These are phyloP conservation scores for Gilbertella persicaria DNA, from an alignment of 371 early-diverging fungal species.

Conservation along the genomic window DNA sequence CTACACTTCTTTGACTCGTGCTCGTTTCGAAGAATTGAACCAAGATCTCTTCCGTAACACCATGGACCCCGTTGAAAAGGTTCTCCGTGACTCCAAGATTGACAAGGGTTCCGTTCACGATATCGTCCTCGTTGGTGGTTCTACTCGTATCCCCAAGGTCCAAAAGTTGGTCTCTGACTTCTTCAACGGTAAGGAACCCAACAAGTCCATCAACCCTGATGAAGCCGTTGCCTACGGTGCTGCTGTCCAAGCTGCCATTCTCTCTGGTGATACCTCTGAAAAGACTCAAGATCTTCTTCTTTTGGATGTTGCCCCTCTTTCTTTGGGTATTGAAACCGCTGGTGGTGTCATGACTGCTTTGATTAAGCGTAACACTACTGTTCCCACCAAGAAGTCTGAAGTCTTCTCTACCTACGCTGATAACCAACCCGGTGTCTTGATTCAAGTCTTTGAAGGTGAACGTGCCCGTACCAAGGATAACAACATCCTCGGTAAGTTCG, in stretches of 20 bases:
- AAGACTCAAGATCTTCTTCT: constrained; percentile 76
- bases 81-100: constrained; percentile 91
- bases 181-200: constrained; percentile 95
- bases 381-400: constrained; percentile 91
- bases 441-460: constrained; percentile 94
- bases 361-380: constrained; percentile 87
- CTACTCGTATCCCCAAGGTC: constrained; percentile 99
- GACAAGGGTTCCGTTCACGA: constrained; percentile 93
- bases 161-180: constrained; percentile 97
- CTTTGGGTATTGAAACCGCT: constrained; percentile 93
- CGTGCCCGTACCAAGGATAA: constrained; percentile 91
- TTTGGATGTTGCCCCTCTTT: constrained; percentile 90
- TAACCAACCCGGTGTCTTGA: constrained; percentile 90
- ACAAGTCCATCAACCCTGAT: constrained; percentile 96
- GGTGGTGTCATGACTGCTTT: constrained; percentile 83
- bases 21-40: constrained; percentile 93
- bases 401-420: constrained; percentile 93
- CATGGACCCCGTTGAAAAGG: constrained; percentile 82
- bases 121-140: constrained; percentile 99
- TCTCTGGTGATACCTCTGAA: constrained; percentile 74
- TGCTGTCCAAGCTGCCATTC: constrained; percentile 93
- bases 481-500: constrained; percentile 91
- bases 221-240: constrained; percentile 98
- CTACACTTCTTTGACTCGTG: constrained; percentile 86
- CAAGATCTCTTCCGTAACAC: constrained; percentile 86